Evolutionary conservation across 2,329 filamentous ascomycete genomes (phyloP).

Genomic region (Calonectria hongkongensis): DNA sequence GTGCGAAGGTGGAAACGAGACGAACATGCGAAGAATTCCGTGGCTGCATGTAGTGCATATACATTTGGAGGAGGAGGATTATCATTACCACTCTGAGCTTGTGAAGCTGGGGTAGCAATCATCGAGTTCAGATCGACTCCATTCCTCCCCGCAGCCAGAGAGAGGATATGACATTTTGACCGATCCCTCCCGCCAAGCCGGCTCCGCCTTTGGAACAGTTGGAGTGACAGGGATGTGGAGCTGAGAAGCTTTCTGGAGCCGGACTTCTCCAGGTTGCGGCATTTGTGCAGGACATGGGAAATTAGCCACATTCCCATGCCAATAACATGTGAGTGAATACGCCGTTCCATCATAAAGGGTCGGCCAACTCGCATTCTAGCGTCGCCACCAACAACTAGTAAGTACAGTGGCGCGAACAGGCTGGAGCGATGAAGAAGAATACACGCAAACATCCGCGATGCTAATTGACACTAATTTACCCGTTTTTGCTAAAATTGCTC

Average conservation of each 20-base stretch:
- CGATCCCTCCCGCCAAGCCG: neutral
- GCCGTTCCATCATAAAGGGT: neutral
- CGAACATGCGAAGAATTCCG: neutral
- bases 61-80: too few species aligned
- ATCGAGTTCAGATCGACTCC: neutral
- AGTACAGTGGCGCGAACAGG: neutral
- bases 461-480: neutral
- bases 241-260: neutral
- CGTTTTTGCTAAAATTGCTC: neutral
- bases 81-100: neutral
- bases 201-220: neutral
- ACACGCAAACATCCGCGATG: neutral
- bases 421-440: neutral
- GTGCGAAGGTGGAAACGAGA: neutral
- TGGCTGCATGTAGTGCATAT: neutral
- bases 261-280: neutral
- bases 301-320: slow-evolving; percentile 11
- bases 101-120: neutral
- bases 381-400: neutral
- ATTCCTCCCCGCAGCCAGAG: neutral
- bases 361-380: neutral
- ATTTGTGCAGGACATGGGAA: slow-evolving; percentile 10
- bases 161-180: neutral
- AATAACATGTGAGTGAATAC: neutral
- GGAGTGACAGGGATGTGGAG: neutral